Evolutionary conservation across 1,139 yeast genomes (phyloP), one percentile per base, ranked within the genome.

Genomic region (Nakaseomyces glabratus): DNA sequence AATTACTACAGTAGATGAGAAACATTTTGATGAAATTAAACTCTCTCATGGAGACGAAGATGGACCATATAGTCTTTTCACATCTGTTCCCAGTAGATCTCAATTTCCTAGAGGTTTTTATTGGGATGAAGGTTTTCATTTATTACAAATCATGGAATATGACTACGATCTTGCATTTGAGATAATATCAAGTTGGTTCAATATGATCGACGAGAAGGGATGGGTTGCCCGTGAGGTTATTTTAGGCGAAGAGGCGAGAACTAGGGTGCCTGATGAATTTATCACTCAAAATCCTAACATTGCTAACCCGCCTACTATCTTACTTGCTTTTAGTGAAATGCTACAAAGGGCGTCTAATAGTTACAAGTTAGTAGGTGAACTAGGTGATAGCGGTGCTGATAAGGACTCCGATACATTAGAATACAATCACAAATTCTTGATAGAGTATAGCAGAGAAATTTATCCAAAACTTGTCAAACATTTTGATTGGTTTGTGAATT

Each of bases 61-160:
- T 50, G 85, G 84, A 0, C 86, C 88, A 1, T 57, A 63, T 44
- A 84, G 79, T 44, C 60, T 93, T 24, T 82, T 86, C 48, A 73
- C 93, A 0, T 66, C 85, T 28, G 93, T 86, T 20, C 98, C 98
- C 1, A 84, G 95, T 32, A 69, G 98, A 38, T 86, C 95, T 0
- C 84, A 84, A 51, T 90, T 90, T 60, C 97, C 98, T 6, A 69
- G 98, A 44, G 99, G 99, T 0, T 90, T 90, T 52, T 84, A 84
- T 52, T 90, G 99, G 99, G 99, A 93, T 58, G 98, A 93, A 61
- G 99, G 99, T 0, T 90, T 90, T 60, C 95, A 90, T 56, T 65
- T 90, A 43, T 65, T 88, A 25, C 95, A 95, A 3, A 64, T 90
- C 23, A 59, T 84, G 44, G 78, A 80, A 35, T 88, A 80, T 55